Evolutionary conservation across 495 filamentous ascomycete species (phyloP).

Genomic region (Aspergillus asperescens): DNA sequence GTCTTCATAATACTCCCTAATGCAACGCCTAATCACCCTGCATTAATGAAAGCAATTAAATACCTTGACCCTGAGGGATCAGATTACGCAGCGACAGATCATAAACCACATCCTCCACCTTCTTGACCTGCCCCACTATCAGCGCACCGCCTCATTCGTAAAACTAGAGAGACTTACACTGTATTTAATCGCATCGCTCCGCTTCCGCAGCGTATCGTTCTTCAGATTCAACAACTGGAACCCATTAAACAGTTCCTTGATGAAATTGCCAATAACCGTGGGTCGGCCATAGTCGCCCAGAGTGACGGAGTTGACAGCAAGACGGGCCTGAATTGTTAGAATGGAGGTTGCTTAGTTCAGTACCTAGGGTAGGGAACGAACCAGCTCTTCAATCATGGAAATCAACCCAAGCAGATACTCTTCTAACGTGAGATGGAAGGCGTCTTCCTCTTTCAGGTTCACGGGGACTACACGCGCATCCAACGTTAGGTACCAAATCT

Average conservation of each 20-base stretch:
- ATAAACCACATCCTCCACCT: slow-evolving; percentile 96
- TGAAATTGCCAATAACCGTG: slow-evolving; percentile 78
- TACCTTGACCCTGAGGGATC: slow-evolving; percentile 47
- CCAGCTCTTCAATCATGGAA: slow-evolving; percentile 82
- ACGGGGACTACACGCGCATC: slow-evolving; percentile 64
- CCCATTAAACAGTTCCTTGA: slow-evolving; percentile 91
- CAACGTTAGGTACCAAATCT: not conserved
- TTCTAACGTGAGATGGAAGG: slow-evolving; percentile 93
- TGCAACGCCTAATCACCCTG: not conserved
- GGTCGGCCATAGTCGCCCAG: slow-evolving; percentile 82
- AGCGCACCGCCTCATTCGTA: not conserved
- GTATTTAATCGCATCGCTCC: slow-evolving; percentile 93
- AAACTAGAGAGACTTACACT: slow-evolving; percentile 49
- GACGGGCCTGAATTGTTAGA: slow-evolving; percentile 51
- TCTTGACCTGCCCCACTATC: slow-evolving; percentile 59
- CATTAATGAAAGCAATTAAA: not conserved
- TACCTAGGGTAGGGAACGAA: slow-evolving; percentile 25
- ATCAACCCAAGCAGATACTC: slow-evolving; percentile 90
- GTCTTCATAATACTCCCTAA: slow-evolving; percentile 2
- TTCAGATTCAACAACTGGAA: slow-evolving; percentile 97
- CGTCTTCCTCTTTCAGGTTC: slow-evolving; percentile 83
- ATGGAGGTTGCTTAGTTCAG: not conserved
- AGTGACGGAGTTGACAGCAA: slow-evolving; percentile 95
- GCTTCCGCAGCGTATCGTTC: slow-evolving; percentile 83
- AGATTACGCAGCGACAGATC: slow-evolving; percentile 84